Base-by-base conservation (phyloP, 2,329 filamentous ascomycete species). In the Phialophora macrospora region DNA sequence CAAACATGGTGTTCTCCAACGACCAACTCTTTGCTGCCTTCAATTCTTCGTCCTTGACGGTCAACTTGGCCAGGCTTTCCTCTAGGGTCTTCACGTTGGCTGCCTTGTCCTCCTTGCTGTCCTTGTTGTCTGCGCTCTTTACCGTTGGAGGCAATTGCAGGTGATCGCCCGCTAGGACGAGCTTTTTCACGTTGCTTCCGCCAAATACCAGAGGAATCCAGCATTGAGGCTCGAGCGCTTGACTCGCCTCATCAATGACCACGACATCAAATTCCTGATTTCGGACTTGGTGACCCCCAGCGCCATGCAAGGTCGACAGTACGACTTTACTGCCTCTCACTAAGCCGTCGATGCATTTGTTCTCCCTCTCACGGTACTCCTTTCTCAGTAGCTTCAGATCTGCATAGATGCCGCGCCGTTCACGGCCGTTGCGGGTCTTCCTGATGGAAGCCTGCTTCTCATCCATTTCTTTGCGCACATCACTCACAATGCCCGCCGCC, bases 201-300 rank as follows among this genome's bases (percentile, higher is more conserved):
- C 84, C 92, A 48, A 87, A 85, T 20, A 97, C 79, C 55, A 99
- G 79, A 11, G 95, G 89, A 59, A 98, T 93, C 95, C 95, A 99
- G 79, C 93, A 97, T 77, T 98, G 94, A 0, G 95, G 93, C 78
- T 99, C 95, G 9, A 98, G 83, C 1, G 95, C 95, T 77, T 99
- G 95, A 75, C 91, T 96, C 4, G 93, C 95, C 80, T 99, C 95
- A 74, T 99, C 95, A 63, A 99, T 92, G 67, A 99, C 88, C 30
- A 99, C 91, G 4, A 97, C 90, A 76, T 99, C 95, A 70, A 99
- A 99, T 34, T 97, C 81, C 78, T 97, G 92, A 72, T 88, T 90
- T 0, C 93, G 91, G 22, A 65, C 55, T 65, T 72, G 69, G 55
- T 64, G 38, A 24, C 71, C 65, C 8, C 95, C 95, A 0, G 94